These are phyloP conservation scores for Yamadazyma laniorum DNA, from an alignment of 805 yeast genomes.

Conservation along the genomic window DNA sequence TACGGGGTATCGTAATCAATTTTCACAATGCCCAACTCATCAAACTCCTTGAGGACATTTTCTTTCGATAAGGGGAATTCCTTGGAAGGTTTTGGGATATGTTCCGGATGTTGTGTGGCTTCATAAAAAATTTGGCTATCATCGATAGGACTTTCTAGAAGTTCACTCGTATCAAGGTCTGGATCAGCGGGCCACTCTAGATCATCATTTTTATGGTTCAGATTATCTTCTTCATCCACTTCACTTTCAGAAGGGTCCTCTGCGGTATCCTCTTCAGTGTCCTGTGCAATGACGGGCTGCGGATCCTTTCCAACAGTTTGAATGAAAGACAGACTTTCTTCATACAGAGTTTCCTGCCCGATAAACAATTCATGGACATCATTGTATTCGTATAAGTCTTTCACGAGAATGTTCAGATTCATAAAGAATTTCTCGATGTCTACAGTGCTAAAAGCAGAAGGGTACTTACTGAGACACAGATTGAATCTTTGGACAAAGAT, in stretches of 20 bases:
- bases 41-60: slow-evolving; percentile 26
- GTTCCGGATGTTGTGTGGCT: slow-evolving; percentile 18
- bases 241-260: slow-evolving; percentile 4
- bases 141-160: slow-evolving; percentile 1
- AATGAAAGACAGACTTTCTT: neutral
- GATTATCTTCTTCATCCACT: slow-evolving; percentile 8
- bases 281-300: neutral
- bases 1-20: slow-evolving; percentile 61
- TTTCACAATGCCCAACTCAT: slow-evolving; percentile 46
- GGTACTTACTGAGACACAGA: slow-evolving; percentile 14
- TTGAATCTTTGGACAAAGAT: slow-evolving; percentile 10
- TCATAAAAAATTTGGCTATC: slow-evolving; percentile 17
- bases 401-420: slow-evolving; percentile 10
- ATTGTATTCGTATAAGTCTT: slow-evolving; percentile 23
- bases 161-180: neutral
- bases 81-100: neutral
- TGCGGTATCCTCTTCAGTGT: slow-evolving; percentile 4
- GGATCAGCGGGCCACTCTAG: neutral
- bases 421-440: slow-evolving; percentile 20
- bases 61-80: slow-evolving; percentile 1
- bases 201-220: slow-evolving; percentile 12
- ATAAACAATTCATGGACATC: slow-evolving; percentile 19
- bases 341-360: neutral
- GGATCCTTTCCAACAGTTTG: neutral
- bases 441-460: slow-evolving; percentile 29